Percentiles rank a stretch among this genome's conserved stretches.
Evolutionary conservation across 176 grass and related monocot species (phyloP).

Genomic region (Juncus inflexus): DNA sequence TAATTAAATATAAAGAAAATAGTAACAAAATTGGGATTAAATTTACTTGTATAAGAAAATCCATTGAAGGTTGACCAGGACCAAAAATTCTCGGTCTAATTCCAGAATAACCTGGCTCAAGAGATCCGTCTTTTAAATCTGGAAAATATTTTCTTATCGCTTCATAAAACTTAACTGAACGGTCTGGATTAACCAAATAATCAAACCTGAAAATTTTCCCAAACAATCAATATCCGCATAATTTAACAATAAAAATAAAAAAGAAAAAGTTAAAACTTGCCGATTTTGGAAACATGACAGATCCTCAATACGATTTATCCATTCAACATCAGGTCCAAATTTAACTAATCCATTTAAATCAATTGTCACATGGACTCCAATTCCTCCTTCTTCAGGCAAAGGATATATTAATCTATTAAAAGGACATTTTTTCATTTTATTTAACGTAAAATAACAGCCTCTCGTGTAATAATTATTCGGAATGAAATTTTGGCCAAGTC

Average conservation of each 20-base stretch:
- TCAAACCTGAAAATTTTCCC: constrained; percentile 53
- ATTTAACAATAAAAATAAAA: constrained; percentile 1
- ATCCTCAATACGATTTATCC: constrained; percentile 59
- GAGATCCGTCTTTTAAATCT: constrained; percentile 69
- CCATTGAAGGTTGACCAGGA: constrained; percentile 43
- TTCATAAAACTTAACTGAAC: constrained; percentile 64
- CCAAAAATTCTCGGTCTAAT: constrained; percentile 84
- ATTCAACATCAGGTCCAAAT: constrained; percentile 98
- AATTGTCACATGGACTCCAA: constrained; percentile 83
- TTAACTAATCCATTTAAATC: constrained; percentile 68
- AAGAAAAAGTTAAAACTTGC: constrained; percentile 33
- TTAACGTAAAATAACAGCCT: constrained; percentile 86
- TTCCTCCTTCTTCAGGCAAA: constrained; percentile 91
- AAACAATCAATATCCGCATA: background rate
- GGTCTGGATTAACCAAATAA: constrained; percentile 55
- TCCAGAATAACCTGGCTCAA: constrained; percentile 90
- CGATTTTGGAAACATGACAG: constrained; percentile 63
- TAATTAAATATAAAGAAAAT: too few relatives aligned
- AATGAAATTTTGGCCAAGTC: constrained; percentile 46
- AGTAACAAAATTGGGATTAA: background rate
- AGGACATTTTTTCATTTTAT: constrained; percentile 54
- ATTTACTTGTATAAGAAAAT: constrained; percentile 80
- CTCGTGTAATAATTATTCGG: constrained; percentile 66
- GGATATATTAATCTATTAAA: constrained; percentile 88
- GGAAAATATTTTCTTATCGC: constrained; percentile 93